Evolutionary conservation across 441 rosid genomes (phyloP).

Genomic region (Adansonia grandidieri): DNA sequence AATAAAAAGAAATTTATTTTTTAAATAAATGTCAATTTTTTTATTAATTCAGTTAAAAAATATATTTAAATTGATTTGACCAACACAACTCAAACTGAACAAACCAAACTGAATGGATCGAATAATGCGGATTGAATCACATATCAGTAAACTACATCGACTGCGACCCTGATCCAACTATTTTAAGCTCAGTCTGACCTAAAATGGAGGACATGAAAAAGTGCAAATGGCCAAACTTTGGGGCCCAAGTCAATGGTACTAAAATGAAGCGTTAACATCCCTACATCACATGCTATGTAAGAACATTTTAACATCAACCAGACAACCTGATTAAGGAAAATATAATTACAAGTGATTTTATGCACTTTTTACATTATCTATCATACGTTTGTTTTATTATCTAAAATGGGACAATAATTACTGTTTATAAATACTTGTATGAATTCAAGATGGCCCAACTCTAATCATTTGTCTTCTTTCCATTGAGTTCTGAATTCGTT

Average conservation of each 20-base stretch:
- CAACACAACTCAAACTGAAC: too few relatives aligned
- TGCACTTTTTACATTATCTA: neutral
- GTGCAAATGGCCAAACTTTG: neutral
- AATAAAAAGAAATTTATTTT: too few relatives aligned
- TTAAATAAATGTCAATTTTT: too few relatives aligned
- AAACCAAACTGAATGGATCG: too few relatives aligned
- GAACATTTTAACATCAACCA: neutral
- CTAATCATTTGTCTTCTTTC: slow-evolving; percentile 43
- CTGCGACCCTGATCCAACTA: neutral
- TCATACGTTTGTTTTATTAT: neutral
- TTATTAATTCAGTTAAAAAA: too few relatives aligned
- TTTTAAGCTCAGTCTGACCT: neutral
- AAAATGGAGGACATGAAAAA: neutral
- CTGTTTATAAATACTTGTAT: slow-evolving; percentile 8
- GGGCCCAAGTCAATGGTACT: slow-evolving; percentile 8
- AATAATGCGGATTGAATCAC: neutral
- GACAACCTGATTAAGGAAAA: neutral
- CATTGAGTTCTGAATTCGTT: slow-evolving; percentile 46
- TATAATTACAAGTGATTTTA: slow-evolving; percentile 16
- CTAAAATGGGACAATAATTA: slow-evolving; percentile 18
- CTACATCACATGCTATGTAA: slow-evolving; percentile 17
- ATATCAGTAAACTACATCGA: neutral
- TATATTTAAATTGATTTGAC: too few relatives aligned
- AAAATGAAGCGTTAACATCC: slow-evolving; percentile 15
- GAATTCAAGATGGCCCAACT: slow-evolving; percentile 43